Conservation (phyloP, 768 basidiomycete genomes). For the Lactifluus echinatus region DNA sequence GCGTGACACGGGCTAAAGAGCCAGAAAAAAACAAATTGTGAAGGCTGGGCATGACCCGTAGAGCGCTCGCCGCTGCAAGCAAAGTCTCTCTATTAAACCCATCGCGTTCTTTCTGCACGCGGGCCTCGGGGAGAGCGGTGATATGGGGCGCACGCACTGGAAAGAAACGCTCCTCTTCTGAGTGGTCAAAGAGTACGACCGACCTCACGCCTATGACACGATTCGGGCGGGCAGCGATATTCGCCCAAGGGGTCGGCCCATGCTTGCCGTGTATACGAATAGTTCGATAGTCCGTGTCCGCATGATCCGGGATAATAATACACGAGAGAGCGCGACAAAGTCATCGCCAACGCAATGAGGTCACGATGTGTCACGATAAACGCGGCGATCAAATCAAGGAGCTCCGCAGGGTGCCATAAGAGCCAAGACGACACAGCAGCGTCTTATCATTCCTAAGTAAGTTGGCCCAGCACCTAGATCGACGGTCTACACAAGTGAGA, state of each 20-base stretch:
- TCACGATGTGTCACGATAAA: conserved; percentile 9
- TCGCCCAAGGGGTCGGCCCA: background rate
- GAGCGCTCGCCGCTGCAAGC: background rate
- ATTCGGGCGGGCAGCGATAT: conserved; percentile 2
- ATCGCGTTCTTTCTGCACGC: background rate
- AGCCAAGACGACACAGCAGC: background rate
- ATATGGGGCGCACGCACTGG: background rate
- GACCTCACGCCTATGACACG: conserved; percentile 1
- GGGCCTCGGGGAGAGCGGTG: background rate
- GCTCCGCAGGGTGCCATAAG: conserved; percentile 3
- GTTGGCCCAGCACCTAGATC: background rate
- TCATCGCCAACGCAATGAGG: conserved; percentile 4
- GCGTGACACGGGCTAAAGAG: background rate
- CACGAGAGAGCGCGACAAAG: background rate
- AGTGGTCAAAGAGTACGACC: conserved; percentile 4
- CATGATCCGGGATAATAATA: conserved; percentile 10
- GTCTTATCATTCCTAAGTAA: background rate
- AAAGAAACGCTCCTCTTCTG: background rate
- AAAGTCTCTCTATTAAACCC: background rate
- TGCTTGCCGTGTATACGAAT: background rate
- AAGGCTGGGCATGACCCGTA: conserved; percentile 1
- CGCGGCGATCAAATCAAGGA: conserved; percentile 6
- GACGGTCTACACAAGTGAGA: too few relatives aligned
- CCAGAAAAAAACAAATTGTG: background rate
- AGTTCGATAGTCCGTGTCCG: conserved; percentile 11